These are phyloP conservation scores for Ammopiptanthus mongolicus DNA, from an alignment of 306 rosid genomes.

Conservation along the genomic window DNA sequence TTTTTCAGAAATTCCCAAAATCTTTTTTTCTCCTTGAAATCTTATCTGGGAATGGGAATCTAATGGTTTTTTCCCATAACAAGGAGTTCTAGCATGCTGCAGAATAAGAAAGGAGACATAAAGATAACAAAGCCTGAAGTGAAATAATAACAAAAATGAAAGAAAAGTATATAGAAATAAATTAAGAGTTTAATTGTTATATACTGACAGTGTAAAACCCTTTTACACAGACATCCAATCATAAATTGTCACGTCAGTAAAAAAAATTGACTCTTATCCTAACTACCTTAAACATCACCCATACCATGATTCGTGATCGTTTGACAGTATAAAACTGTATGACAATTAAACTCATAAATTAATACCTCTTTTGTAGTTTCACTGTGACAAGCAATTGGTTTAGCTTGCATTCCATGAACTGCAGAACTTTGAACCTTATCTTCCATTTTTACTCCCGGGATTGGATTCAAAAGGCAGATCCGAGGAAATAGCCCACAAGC, in stretches of 20 bases:
- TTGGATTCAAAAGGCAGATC: conserved; percentile 51
- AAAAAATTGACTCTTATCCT: too few relatives aligned
- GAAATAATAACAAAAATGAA: background rate
- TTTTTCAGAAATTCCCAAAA: conserved; percentile 35
- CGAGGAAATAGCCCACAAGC: conserved; percentile 57
- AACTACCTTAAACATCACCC: too few relatives aligned
- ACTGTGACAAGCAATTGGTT: conserved; percentile 35
- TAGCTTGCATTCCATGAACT: conserved; percentile 34
- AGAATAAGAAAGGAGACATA: conserved; percentile 18
- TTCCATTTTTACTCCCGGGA: conserved; percentile 49
- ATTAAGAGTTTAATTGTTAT: too few relatives aligned
- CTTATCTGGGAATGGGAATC: conserved; percentile 29
- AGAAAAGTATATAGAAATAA: background rate
- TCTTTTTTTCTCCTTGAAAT: conserved; percentile 24
- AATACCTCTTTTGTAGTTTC: conserved; percentile 46
- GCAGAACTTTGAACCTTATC: conserved; percentile 29
- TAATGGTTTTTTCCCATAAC: conserved; percentile 18
- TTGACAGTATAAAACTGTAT: too few relatives aligned
- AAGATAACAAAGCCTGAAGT: background rate
- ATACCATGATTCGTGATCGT: too few relatives aligned
- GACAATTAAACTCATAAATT: too few relatives aligned
- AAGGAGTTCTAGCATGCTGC: conserved; percentile 39
- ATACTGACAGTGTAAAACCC: too few relatives aligned
- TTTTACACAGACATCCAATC: too few relatives aligned
- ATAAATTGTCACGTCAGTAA: too few relatives aligned